These are phyloP conservation scores for Hymenoscyphus repandus DNA, from an alignment of 2,329 filamentous ascomycete species.

Conservation along the genomic window DNA sequence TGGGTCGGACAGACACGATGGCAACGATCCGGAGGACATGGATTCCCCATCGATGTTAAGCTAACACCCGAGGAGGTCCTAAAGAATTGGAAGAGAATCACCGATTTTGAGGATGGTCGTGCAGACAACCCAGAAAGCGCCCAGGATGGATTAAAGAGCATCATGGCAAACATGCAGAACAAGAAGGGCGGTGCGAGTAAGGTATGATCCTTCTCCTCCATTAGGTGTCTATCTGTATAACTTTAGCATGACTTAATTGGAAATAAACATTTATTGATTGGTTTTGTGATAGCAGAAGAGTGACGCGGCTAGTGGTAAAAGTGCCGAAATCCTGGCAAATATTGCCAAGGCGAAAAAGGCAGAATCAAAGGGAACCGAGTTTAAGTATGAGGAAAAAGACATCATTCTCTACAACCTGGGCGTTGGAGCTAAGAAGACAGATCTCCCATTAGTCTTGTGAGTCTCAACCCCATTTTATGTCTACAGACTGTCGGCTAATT, in stretches of 20 bases:
- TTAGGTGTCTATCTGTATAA: slow-evolving; percentile 17
- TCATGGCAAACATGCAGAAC: slow-evolving; percentile 81
- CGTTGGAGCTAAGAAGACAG: slow-evolving; percentile 82
- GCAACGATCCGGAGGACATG: slow-evolving; percentile 85
- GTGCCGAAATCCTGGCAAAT: slow-evolving; percentile 63
- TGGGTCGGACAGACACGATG: slow-evolving; percentile 91
- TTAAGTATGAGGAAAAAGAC: slow-evolving; percentile 80
- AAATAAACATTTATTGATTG: slow-evolving; percentile 25
- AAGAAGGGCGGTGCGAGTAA: slow-evolving; percentile 50
- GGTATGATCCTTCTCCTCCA: slow-evolving; percentile 43
- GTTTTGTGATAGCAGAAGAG: slow-evolving; percentile 25
- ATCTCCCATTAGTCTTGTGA: slow-evolving; percentile 78
- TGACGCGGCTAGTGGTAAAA: slow-evolving; percentile 32
- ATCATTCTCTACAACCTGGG: slow-evolving; percentile 94
- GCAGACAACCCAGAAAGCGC: slow-evolving; percentile 80
- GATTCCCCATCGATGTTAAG: slow-evolving; percentile 81
- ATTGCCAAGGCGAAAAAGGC: slow-evolving; percentile 73
- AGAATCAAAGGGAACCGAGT: slow-evolving; percentile 68
- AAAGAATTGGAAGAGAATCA: slow-evolving; percentile 71
- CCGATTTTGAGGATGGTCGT: slow-evolving; percentile 81
- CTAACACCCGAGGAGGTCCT: slow-evolving; percentile 81
- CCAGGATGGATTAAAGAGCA: slow-evolving; percentile 71
- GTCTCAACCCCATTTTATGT: slow-evolving; percentile 16
- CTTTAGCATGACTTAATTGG: slow-evolving; percentile 18
- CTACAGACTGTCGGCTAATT: background rate